phyloP scores from a whole-genome alignment of 2,329 filamentous ascomycete species.

The Fusarium scirpi region DNA sequence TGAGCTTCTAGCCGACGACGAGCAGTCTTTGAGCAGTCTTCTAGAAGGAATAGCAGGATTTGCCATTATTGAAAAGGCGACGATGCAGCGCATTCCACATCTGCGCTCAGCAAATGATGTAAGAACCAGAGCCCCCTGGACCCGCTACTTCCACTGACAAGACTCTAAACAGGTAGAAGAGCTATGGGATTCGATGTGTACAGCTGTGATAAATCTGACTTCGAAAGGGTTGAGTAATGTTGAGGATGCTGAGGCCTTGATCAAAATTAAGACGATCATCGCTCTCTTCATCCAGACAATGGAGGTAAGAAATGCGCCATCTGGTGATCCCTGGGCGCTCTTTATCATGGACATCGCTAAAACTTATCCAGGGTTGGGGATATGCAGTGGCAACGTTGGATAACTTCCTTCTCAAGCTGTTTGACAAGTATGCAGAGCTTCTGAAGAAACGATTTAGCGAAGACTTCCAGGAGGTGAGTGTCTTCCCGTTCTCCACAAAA shows the following conservation, averaged over 20 bases:
- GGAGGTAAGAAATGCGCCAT: constrained; percentile 85
- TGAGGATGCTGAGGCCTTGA: constrained; percentile 86
- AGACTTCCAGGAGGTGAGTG: constrained; percentile 86
- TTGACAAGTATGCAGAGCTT: constrained; percentile 92
- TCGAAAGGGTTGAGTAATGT: constrained; percentile 81
- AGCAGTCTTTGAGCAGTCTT: constrained; percentile 86
- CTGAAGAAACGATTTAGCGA: constrained; percentile 92
- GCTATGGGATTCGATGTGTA: constrained; percentile 98
- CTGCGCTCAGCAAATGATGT: constrained; percentile 86
- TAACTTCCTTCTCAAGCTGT: constrained; percentile 85
- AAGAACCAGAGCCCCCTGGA: constrained; percentile 48
- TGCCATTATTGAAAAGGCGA: constrained; percentile 94
- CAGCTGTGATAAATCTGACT: constrained; percentile 84
- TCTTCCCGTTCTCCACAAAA: not conserved
- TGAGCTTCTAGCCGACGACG: constrained; percentile 83
- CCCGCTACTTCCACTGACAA: constrained; percentile 10
- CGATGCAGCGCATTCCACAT: constrained; percentile 86
- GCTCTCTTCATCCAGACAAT: constrained; percentile 98
- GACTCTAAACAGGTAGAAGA: constrained; percentile 79
- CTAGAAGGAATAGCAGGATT: constrained; percentile 96
- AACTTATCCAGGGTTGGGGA: constrained; percentile 86
- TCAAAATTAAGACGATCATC: constrained; percentile 95
- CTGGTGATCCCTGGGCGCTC: constrained; percentile 67
- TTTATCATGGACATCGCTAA: constrained; percentile 70
- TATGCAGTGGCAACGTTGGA: constrained; percentile 88